Evolutionary conservation across 371 early-diverging fungal species (phyloP).

Genomic region (Rhizoclosmatium hyalinum): DNA sequence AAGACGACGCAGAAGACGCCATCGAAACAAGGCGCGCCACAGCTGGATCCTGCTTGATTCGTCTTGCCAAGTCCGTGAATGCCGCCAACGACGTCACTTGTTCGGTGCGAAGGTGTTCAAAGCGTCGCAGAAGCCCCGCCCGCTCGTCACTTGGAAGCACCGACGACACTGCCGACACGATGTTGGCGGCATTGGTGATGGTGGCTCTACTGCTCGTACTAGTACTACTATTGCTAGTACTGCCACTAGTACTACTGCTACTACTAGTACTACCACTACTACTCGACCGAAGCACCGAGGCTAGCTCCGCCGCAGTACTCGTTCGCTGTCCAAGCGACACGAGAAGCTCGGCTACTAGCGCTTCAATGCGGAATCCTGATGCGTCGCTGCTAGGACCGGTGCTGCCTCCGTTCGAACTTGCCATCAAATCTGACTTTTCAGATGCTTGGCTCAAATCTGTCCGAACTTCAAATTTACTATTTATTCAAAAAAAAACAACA

Average conservation of each 20-base stretch:
- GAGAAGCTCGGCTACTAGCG: constrained; percentile 18
- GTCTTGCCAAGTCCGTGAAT: neutral
- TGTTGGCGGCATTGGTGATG: neutral
- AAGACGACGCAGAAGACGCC: neutral
- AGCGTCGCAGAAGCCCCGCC: neutral
- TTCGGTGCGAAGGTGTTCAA: constrained; percentile 2
- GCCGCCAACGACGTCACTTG: neutral
- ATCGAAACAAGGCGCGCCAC: constrained; percentile 6
- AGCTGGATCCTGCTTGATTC: neutral
- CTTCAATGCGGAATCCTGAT: constrained; percentile 16
- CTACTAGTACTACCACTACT: neutral
- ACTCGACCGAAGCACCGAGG: neutral
- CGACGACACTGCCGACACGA: neutral
- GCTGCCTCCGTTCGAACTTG: no score
- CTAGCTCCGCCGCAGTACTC: neutral
- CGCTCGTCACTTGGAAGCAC: neutral
- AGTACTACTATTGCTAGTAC: neutral
- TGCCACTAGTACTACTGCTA: neutral
- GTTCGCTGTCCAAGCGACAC: constrained; percentile 8
- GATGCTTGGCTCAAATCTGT: no score
- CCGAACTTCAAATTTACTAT: no score
- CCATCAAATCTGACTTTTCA: no score
- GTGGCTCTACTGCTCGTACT: neutral
- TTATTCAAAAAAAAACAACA: no score
- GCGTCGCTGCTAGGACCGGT: no score